phyloP scores from a whole-genome alignment of 306 rosid species.

The Malus fusca region DNA sequence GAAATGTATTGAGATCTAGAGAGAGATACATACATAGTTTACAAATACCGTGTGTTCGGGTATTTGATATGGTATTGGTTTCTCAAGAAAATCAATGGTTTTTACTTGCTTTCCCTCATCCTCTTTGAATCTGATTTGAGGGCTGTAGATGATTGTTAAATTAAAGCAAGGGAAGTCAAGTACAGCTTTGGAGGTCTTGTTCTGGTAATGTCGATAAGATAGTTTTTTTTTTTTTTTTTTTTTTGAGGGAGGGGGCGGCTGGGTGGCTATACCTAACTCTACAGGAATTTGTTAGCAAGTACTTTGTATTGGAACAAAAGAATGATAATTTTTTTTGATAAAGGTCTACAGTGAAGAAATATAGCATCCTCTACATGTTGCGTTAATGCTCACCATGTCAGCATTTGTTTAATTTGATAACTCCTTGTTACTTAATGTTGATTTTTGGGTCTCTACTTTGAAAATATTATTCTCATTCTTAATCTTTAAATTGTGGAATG shows the following conservation, averaged over 20 bases:
- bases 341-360: not conserved
- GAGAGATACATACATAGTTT: not conserved
- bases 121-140: not conserved
- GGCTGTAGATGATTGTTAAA: not conserved
- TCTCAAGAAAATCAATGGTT: not conserved
- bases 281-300: not conserved
- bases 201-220: not conserved
- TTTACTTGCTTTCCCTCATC: not conserved
- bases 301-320: not conserved
- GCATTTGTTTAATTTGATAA: not conserved
- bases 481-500: slow-evolving; percentile 21
- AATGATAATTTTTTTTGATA: not conserved
- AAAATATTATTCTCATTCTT: not conserved
- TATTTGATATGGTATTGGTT: not conserved
- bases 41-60: not conserved
- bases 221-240: too few species aligned
- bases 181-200: not conserved
- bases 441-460: not conserved
- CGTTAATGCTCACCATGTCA: not conserved
- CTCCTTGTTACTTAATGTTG: not conserved
- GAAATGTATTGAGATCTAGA: not conserved
- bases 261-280: not conserved
- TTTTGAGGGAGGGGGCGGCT: too few species aligned
- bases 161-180: not conserved
- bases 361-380: not conserved